phyloP scores from a whole-genome alignment of 305 asterid species.

The Fraxinus greggii region DNA sequence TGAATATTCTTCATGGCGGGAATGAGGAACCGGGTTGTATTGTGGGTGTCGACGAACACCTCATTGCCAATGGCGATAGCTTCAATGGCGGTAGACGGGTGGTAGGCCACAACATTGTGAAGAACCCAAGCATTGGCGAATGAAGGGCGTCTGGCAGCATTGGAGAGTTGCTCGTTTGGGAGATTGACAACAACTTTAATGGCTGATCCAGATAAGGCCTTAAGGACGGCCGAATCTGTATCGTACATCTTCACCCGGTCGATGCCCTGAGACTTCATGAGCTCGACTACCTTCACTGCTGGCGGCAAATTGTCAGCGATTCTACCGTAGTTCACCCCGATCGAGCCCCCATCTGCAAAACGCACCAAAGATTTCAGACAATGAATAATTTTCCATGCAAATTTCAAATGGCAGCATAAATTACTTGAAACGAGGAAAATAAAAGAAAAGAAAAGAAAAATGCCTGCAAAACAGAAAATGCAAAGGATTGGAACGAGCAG shows the following conservation, averaged over 20 bases:
- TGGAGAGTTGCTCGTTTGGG: slow-evolving; percentile 75
- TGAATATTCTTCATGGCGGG: slow-evolving; percentile 78
- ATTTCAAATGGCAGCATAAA: neutral
- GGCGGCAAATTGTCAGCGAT: slow-evolving; percentile 79
- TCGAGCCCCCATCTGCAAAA: slow-evolving; percentile 52
- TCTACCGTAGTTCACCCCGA: slow-evolving; percentile 91
- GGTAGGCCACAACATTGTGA: slow-evolving; percentile 60
- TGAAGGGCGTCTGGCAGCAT: slow-evolving; percentile 65
- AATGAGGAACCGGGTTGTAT: slow-evolving; percentile 66
- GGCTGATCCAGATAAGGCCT: slow-evolving; percentile 66
- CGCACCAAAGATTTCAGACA: neutral
- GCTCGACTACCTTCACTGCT: slow-evolving; percentile 59
- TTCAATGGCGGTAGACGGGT: slow-evolving; percentile 70
- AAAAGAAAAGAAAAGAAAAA: neutral
- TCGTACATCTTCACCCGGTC: slow-evolving; percentile 78
- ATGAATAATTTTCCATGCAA: neutral
- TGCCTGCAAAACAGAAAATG: slow-evolving; percentile 35
- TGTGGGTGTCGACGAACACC: slow-evolving; percentile 76
- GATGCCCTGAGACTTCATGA: slow-evolving; percentile 65
- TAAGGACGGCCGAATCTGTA: slow-evolving; percentile 76
- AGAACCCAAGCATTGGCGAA: slow-evolving; percentile 73
- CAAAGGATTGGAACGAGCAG: neutral
- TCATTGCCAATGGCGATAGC: slow-evolving; percentile 90
- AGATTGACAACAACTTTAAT: slow-evolving; percentile 65
- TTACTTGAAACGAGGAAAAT: neutral